A percentile compares a stretch with the other conserved stretches of the same genome.
Conservation (phyloP, 768 basidiomycete species). For the Boletus sp. region DNA sequence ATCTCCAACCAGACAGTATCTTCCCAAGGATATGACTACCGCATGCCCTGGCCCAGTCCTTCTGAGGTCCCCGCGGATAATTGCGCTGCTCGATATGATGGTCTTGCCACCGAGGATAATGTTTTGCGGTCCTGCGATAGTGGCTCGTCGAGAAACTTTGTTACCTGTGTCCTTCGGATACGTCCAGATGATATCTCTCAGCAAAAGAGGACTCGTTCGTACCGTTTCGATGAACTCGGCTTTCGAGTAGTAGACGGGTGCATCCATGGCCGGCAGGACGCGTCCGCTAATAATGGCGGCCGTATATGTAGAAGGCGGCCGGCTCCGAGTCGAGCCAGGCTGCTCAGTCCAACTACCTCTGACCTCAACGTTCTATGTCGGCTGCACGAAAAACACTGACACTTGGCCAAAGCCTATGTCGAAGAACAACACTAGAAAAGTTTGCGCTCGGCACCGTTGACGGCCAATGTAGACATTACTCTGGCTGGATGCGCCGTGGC, state of each 20-base stretch:
- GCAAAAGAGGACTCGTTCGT: conserved; percentile 16
- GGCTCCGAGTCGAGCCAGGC: too few relatives aligned
- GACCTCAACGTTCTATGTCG: conserved; percentile 5
- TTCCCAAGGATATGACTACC: conserved; percentile 88
- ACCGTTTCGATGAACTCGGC: conserved; percentile 90
- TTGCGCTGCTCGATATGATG: conserved; percentile 86
- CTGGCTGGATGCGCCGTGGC: background rate
- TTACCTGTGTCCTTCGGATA: conserved; percentile 82
- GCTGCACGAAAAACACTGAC: conserved; percentile 2
- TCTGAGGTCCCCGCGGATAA: conserved; percentile 91
- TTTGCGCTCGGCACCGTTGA: background rate
- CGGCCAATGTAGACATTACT: conserved; percentile 5
- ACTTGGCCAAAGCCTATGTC: conserved; percentile 16
- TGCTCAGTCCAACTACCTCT: background rate
- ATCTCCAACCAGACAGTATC: conserved; percentile 91
- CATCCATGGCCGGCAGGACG: conserved; percentile 50
- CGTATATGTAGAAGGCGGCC: too few relatives aligned
- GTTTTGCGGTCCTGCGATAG: conserved; percentile 91
- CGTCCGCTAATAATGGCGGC: background rate
- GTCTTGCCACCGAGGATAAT: conserved; percentile 98
- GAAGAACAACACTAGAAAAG: conserved; percentile 9
- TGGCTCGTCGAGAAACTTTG: conserved; percentile 90
- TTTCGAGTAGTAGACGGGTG: conserved; percentile 76
- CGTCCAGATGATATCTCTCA: conserved; percentile 3
- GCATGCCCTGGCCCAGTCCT: conserved; percentile 89